A percentile compares a stretch with the other conserved stretches of the same genome.
phyloP scores from a whole-genome alignment of 2,329 filamentous ascomycete species.

The Paracoccidioides brasiliensis region DNA sequence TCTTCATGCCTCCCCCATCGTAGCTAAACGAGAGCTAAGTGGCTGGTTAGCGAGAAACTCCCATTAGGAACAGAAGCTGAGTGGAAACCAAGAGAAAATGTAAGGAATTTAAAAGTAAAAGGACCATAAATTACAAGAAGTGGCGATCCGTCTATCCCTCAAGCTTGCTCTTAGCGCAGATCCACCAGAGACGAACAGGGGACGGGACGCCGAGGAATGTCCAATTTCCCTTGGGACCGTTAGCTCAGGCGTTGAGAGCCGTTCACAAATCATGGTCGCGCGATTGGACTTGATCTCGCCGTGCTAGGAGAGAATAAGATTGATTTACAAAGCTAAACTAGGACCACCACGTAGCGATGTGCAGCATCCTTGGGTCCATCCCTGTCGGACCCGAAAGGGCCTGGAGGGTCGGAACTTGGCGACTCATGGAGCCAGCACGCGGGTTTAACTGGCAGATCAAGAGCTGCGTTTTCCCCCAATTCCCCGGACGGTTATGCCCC shows the following conservation, averaged over 20 bases:
- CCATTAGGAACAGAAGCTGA: not conserved
- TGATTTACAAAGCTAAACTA: not conserved
- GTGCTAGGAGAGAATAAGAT: not conserved
- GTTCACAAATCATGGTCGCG: constrained; percentile 2
- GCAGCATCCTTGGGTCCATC: not conserved
- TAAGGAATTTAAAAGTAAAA: not conserved
- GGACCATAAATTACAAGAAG: not conserved
- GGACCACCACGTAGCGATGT: not conserved
- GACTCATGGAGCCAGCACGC: not conserved
- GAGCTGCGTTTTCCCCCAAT: not conserved
- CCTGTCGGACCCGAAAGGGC: constrained; percentile 1
- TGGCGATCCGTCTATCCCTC: constrained; percentile 5
- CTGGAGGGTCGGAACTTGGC: not conserved
- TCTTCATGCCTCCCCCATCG: not conserved
- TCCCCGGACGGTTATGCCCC: not conserved
- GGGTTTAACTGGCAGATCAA: not conserved
- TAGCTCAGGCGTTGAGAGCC: not conserved
- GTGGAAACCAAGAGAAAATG: not conserved
- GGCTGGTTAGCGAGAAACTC: constrained; percentile 7
- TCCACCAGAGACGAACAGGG: constrained; percentile 8
- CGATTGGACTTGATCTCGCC: constrained; percentile 1
- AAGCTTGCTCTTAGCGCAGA: constrained; percentile 10
- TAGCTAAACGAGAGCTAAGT: constrained; percentile 2
- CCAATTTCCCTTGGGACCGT: constrained; percentile 3
- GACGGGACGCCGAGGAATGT: constrained; percentile 11